phyloP scores from a whole-genome alignment of 2,329 filamentous ascomycete species.

The Shiraia sp. region DNA sequence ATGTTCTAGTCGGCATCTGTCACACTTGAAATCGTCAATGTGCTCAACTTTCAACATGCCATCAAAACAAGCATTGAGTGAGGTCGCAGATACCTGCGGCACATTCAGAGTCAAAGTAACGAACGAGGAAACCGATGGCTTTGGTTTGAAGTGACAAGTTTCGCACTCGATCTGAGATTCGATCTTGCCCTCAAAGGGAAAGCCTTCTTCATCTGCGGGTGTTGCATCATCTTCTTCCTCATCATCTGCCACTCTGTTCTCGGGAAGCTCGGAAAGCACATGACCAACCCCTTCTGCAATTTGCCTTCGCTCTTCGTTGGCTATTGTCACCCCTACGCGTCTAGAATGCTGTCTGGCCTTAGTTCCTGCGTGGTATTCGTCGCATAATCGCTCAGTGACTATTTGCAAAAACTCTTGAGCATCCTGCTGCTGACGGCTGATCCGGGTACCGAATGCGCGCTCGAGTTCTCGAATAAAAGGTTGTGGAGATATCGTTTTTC shows the following conservation, averaged over 20 bases:
- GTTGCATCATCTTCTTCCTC: conserved; percentile 17
- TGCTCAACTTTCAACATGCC: conserved; percentile 92
- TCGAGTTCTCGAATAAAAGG: conserved; percentile 84
- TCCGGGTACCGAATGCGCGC: conserved; percentile 82
- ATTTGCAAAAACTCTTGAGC: conserved; percentile 97
- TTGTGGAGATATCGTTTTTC: conserved; percentile 89
- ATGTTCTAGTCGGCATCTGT: conserved; percentile 85
- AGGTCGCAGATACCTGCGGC: conserved; percentile 76
- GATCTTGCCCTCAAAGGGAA: conserved; percentile 87
- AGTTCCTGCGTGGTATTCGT: conserved; percentile 88
- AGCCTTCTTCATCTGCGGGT: conserved; percentile 64
- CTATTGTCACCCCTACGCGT: conserved; percentile 21
- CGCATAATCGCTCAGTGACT: conserved; percentile 85
- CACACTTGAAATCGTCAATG: conserved; percentile 96
- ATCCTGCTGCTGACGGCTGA: conserved; percentile 94
- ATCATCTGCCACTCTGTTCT: conserved; percentile 40
- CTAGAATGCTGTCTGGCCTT: conserved; percentile 68
- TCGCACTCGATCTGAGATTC: conserved; percentile 96
- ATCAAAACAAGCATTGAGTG: conserved; percentile 87
- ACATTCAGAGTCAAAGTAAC: conserved; percentile 92
- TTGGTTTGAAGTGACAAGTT: conserved; percentile 87
- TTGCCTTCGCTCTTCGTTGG: conserved; percentile 23
- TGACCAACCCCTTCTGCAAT: conserved; percentile 30
- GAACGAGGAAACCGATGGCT: conserved; percentile 80
- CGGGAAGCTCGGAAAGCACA: conserved; percentile 20